Evolutionary conservation across 345 rosid genomes (phyloP), one percentile per base, ranked within the genome.

Genomic region (Eucalyptus victrix): DNA sequence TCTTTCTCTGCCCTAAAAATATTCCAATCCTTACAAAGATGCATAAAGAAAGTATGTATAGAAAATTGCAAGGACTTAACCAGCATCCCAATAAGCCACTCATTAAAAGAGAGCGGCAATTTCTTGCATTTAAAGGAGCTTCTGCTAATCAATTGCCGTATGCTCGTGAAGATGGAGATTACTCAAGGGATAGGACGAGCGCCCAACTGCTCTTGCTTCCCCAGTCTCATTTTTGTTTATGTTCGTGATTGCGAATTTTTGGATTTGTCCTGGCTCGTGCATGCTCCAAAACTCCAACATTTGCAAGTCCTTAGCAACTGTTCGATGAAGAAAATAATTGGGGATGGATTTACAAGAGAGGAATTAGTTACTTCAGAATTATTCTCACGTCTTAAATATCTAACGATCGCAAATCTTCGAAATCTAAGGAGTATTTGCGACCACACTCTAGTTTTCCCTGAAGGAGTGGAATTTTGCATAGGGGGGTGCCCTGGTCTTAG

Each of bases 221-320:
- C 76, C 1, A 15, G 4, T 15, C 76, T 65, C 21, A 0, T 8
- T n/a, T 1, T 7, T 2, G 76, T 65, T n/a, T 0, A 0, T 14
- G 4, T 65, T 9, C 0, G 0, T 3, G 0, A 7, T 0, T 65
- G 76, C 2, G 21, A 37, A 18, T 8, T n/a, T n/a, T n/a, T 18
- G 19, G 37, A 65, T 21, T 65, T 65, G 37, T 65, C 76, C 5
- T 65, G 37, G 37, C 37, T n/a, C 2, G 5, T 65, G 37, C 37
- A 65, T 34, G 37, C 37, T 15, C 72, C 37, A 6, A 65, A n/a
- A 7, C 76, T 65, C 37, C 76, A 6, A 17, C 0, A 14, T 28
- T 14, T 65, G 37, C 0, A 1, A 0, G 37, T 65, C 19, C 0
- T n/a, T 0, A 0, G 0, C 0, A 30, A 21, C 37, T 1, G 0